Conservation (phyloP, 148 eudicot genomes). For the Arbutus unedo region DNA sequence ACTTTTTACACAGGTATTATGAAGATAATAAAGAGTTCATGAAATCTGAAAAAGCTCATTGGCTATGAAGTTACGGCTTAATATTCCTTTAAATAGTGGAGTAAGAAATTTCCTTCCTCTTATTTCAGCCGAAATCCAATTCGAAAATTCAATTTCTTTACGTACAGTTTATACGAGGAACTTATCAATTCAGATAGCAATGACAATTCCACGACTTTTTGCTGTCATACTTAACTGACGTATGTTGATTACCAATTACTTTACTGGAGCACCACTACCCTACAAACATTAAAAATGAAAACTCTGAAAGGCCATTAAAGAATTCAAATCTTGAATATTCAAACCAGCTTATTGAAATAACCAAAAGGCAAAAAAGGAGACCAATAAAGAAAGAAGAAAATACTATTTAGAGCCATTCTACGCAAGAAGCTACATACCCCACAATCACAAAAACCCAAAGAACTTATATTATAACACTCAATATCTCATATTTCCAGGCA, state of each 20-base stretch:
- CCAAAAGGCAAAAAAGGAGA: not conserved
- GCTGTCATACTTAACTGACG: not conserved
- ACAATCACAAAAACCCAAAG: not conserved
- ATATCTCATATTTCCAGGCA: too few species aligned
- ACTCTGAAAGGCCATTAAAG: not conserved
- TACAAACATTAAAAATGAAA: not conserved
- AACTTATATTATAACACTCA: too few species aligned
- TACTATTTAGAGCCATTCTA: not conserved
- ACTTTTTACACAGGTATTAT: not conserved
- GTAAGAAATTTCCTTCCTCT: not conserved
- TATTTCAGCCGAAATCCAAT: conserved; percentile 2
- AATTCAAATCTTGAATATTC: not conserved
- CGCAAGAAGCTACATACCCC: not conserved
- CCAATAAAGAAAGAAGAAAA: not conserved
- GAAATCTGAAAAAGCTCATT: not conserved
- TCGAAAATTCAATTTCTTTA: not conserved
- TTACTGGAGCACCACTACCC: not conserved
- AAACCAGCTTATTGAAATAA: not conserved
- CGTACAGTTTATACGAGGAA: not conserved
- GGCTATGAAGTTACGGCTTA: not conserved
- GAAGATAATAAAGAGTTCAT: not conserved
- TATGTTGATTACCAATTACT: not conserved
- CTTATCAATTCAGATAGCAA: not conserved
- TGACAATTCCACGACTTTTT: not conserved
- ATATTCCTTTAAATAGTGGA: not conserved